Evolutionary conservation across 306 rosid genomes (phyloP), one percentile per base, ranked within the genome.

Genomic region (Abrus pulchellus): DNA sequence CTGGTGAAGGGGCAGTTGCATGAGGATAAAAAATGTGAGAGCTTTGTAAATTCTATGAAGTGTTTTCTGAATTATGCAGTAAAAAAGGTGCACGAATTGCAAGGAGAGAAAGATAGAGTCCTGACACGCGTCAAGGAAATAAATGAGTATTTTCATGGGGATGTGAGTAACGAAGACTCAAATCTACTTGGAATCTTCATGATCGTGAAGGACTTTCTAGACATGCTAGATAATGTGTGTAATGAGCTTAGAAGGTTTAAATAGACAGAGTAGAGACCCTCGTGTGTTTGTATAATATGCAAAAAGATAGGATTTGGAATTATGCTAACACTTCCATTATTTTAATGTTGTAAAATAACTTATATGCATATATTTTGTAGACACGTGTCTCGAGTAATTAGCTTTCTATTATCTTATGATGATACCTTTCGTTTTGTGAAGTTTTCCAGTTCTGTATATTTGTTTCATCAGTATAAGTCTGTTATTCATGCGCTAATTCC

Each of bases 141-240:
- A 1, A 89, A 92, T 0, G 97, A 96, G 85, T 96, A 96, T 77
- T 96, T 96, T 74, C 99, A 96, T 81, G 99, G 99, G 11, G 81
- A 82, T 82, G 93, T 92, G 84, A 88, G 89, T 85, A 90, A 89
- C 86, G 99, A 96, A 50, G 99, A 96, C 56, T 87, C 75, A 0
- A 93, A 90, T 49, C 97, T 90, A 20, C 87, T 96, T 55, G 59
- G 97, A 70, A 96, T 96, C 7, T 96, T 96, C 83, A 97, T 96
- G 76, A 92, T 96, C 12, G 98, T 96, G 47, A 96, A 97, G 72
- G 99, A 96, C 72, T 96, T 96, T 83, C 52, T 96, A 80, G 93
- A 92, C 1, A 90, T 92, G 97, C 84, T 96, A 81, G 97, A 96
- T 80, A 85, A 88, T 85, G 97, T 96, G 10, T 96, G 97, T 83